Base-by-base conservation (phyloP, 331 rosid genomes). In the Quercus lobata region DNA sequence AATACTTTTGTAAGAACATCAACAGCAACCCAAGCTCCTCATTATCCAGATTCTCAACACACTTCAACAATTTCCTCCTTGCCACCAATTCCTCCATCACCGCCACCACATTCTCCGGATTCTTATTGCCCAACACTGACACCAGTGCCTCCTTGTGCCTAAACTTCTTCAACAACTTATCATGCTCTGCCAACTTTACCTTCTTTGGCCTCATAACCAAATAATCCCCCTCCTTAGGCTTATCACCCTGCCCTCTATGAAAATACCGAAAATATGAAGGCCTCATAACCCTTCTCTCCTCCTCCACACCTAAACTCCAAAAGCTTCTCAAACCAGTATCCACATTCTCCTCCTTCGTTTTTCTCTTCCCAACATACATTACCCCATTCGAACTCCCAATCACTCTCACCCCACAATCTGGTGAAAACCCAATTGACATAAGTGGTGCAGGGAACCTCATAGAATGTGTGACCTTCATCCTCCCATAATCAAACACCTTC, bases 401-500 rank as follows among this genome's bases (percentile, higher is more conserved):
- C n/a, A 89, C 94, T 70, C 97, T 81, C 0, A 86, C 85, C 11
- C 78, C 41, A 57, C 92, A 83, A 84, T 93, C 97, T 0, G 91
- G 94, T 0, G 99, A 93, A 71, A 76, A 90, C 18, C 69, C 94
- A 57, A 92, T 72, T 0, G 97, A 90, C 85, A 91, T 78, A 19
- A 95, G 92, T 2, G 97, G 99, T 0, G 97, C 95, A 25, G 97
- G 97, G 84, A 84, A 93, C 89, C 97, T 87, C 97, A 88, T 90
- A 0, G 99, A 93, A 84, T 93, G 89, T 0, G 98, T 95, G 10
- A 93, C 88, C 88, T 88, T 91, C 91, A 90, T 83, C 18, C 86
- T 53, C 0, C 90, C 84, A 76, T 93, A 96, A 84, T 96, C 97
- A 53, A 96, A 93, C 74, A 93, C 98, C 87, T 96, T 96, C 92